Evolutionary conservation across 129 eudicot genomes (phyloP).

Genomic region (Centella asiatica): DNA sequence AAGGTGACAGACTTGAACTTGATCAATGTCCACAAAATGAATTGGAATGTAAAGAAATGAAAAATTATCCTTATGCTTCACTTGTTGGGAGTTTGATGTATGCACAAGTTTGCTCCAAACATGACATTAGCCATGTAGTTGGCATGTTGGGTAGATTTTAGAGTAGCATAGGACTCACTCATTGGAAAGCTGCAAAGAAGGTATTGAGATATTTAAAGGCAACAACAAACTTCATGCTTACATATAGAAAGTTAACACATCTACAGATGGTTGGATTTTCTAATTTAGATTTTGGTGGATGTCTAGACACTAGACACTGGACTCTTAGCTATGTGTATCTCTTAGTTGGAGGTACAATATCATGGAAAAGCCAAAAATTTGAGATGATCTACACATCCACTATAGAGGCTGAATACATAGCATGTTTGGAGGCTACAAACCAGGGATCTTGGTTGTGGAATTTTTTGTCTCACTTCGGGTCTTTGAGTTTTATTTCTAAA

Average conservation of each 20-base stretch:
- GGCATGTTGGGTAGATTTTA: not conserved
- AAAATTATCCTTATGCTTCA: not conserved
- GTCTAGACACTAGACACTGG: not conserved
- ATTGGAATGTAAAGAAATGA: too few relatives aligned
- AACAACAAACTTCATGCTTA: slow-evolving; percentile 2
- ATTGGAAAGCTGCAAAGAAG: not conserved
- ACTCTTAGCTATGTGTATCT: not conserved
- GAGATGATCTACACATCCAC: slow-evolving; percentile 1
- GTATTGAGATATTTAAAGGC: not conserved
- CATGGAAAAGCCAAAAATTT: not conserved
- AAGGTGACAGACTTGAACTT: too few relatives aligned
- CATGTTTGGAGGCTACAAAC: not conserved
- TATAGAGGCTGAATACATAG: not conserved
- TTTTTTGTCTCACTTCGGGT: not conserved
- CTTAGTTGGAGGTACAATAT: too few relatives aligned
- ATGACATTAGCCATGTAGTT: not conserved
- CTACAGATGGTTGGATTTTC: slow-evolving; percentile 3
- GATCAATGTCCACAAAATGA: too few relatives aligned
- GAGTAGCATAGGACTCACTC: not conserved
- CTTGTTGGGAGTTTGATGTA: not conserved
- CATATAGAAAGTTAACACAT: slow-evolving; percentile 2
- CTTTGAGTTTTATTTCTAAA: not conserved
- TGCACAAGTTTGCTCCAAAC: not conserved
- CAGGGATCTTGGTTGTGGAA: not conserved
- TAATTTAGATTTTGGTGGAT: slow-evolving; percentile 2